These are phyloP conservation scores for Candida pseudoviswanathii DNA, from an alignment of 1,139 yeast genomes.

Conservation along the genomic window DNA sequence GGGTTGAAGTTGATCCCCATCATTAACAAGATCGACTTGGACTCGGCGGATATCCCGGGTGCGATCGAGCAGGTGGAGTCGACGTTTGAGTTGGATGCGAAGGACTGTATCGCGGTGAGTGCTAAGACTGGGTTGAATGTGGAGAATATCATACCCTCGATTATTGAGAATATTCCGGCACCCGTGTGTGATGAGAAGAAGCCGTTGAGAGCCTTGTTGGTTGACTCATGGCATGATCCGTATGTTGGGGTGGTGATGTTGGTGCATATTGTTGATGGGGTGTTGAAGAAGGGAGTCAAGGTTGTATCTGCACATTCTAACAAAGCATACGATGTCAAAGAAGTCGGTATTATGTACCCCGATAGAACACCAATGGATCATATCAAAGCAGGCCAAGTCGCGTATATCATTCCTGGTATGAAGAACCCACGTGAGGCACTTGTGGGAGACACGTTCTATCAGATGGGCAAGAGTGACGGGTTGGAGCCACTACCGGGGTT, in stretches of 20 bases:
- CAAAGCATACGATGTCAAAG: slow-evolving; percentile 80
- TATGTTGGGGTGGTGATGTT: slow-evolving; percentile 92
- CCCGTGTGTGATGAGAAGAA: slow-evolving; percentile 56
- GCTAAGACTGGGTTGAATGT: slow-evolving; percentile 91
- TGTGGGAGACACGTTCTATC: slow-evolving; percentile 89
- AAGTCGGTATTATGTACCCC: slow-evolving; percentile 95
- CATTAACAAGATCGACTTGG: slow-evolving; percentile 88
- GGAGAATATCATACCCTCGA: slow-evolving; percentile 72
- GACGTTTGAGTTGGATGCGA: slow-evolving; percentile 76
- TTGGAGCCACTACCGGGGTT: slow-evolving; percentile 89
- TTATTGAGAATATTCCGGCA: slow-evolving; percentile 73
- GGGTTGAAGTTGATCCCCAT: slow-evolving; percentile 83
- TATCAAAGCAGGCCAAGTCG: slow-evolving; percentile 89
- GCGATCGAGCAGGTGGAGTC: slow-evolving; percentile 82
- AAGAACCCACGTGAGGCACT: slow-evolving; percentile 82
- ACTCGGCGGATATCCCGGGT: slow-evolving; percentile 79
- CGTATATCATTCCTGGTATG: slow-evolving; percentile 92
- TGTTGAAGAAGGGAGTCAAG: slow-evolving; percentile 70
- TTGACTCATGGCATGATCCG: slow-evolving; percentile 96
- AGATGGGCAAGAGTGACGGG: slow-evolving; percentile 58
- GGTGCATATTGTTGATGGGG: slow-evolving; percentile 84
- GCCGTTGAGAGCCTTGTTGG: slow-evolving; percentile 78
- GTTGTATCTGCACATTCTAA: slow-evolving; percentile 78
- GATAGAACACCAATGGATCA: slow-evolving; percentile 66
- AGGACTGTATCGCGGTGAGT: slow-evolving; percentile 82